Conservation (phyloP, 108 stramenopile genomes). For the Nitzschia sp. region DNA sequence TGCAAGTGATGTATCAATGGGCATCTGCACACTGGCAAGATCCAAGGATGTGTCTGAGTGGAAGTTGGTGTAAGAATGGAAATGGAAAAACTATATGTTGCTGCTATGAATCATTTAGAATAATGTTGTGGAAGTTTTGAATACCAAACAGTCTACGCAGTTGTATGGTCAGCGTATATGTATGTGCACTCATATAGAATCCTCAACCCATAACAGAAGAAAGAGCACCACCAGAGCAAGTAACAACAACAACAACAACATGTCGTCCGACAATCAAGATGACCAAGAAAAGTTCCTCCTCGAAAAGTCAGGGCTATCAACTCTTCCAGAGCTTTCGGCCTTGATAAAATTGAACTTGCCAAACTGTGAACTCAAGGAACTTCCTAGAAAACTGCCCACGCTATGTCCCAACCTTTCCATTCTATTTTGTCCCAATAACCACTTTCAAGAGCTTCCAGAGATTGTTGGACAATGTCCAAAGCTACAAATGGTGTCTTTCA, state of each 20-base stretch:
- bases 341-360: constrained; percentile 55
- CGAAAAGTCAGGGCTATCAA: constrained; percentile 11
- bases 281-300: constrained; percentile 5
- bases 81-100: not conserved
- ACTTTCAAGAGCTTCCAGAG: constrained; percentile 52
- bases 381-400: constrained; percentile 37
- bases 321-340: constrained; percentile 10
- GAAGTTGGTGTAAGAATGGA: not conserved
- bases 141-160: too few species aligned
- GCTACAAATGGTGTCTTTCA: constrained; percentile 74
- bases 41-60: not conserved
- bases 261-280: too few species aligned
- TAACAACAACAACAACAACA: too few species aligned
- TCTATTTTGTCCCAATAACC: constrained; percentile 62
- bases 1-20: not conserved
- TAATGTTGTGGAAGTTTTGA: too few species aligned
- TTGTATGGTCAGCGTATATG: too few species aligned
- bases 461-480: constrained; percentile 51
- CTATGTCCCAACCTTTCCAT: constrained; percentile 55
- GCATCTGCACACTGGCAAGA: not conserved
- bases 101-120: too few species aligned
- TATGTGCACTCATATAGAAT: too few species aligned
- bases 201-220: too few species aligned
- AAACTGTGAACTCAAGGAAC: constrained; percentile 32
- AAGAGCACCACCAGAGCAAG: too few species aligned